Conservation (phyloP, 805 yeast genomes). For the Candida sakaeoensis region DNA sequence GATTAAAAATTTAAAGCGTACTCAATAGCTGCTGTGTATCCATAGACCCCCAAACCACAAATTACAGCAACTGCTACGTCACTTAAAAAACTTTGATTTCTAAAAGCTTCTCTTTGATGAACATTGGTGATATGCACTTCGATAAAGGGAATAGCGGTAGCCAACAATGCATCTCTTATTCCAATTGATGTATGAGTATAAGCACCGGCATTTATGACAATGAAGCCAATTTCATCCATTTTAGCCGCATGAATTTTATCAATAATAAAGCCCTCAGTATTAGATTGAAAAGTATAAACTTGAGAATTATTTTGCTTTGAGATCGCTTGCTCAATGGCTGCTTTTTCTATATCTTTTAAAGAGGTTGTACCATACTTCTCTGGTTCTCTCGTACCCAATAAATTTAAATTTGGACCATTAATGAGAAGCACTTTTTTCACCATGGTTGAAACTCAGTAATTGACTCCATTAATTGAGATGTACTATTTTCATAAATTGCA, state of each 20-base stretch:
- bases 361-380: conserved; percentile 49
- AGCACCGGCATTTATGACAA: conserved; percentile 51
- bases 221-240: conserved; percentile 39
- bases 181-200: conserved; percentile 51
- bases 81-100: conserved; percentile 46
- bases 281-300: conserved; percentile 37
- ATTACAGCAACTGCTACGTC: conserved; percentile 37
- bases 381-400: conserved; percentile 48
- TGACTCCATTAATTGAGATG: neutral
- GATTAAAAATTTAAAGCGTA: conserved; percentile 37
- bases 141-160: conserved; percentile 46
- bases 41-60: conserved; percentile 40
- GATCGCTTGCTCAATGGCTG: conserved; percentile 30
- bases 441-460: conserved; percentile 16
- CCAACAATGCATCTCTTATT: conserved; percentile 46
- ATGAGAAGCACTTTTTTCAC: conserved; percentile 42
- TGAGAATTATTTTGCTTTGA: conserved; percentile 28
- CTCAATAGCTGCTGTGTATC: conserved; percentile 39
- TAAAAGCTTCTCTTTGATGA: conserved; percentile 48
- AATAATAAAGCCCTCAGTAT: conserved; percentile 44
- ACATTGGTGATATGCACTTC: conserved; percentile 51
- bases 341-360: conserved; percentile 39
- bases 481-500: neutral
- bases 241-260: conserved; percentile 48
- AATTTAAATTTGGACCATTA: conserved; percentile 49